These are phyloP conservation scores for Emydomyces testavorans DNA, from an alignment of 2,329 filamentous ascomycete genomes.

Conservation along the genomic window DNA sequence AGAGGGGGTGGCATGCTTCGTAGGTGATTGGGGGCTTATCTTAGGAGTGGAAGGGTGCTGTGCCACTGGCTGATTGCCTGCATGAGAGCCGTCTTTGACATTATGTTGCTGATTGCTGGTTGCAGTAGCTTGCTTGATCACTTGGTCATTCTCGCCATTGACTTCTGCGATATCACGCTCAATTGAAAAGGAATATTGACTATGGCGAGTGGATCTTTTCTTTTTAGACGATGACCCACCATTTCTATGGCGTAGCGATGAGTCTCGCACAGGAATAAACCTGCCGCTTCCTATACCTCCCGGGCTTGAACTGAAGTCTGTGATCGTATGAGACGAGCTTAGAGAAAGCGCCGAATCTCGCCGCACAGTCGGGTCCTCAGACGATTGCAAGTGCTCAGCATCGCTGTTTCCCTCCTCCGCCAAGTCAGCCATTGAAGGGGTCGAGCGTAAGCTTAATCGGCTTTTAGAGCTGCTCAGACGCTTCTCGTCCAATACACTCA, in stretches of 20 bases:
- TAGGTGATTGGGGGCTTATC: slow-evolving; percentile 19
- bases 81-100: slow-evolving; percentile 40
- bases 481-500: slow-evolving; percentile 23
- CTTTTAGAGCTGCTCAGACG: slow-evolving; percentile 28
- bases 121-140: slow-evolving; percentile 47
- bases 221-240: slow-evolving; percentile 45
- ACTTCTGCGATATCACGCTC: slow-evolving; percentile 31
- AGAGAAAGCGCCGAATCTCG: slow-evolving; percentile 25
- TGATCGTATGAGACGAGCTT: slow-evolving; percentile 24
- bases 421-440: slow-evolving; percentile 35
- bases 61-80: slow-evolving; percentile 23
- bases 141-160: slow-evolving; percentile 42
- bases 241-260: slow-evolving; percentile 49
- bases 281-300: slow-evolving; percentile 38
- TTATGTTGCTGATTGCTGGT: slow-evolving; percentile 47
- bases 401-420: slow-evolving; percentile 26
- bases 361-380: slow-evolving; percentile 9
- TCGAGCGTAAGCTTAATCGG: slow-evolving; percentile 31
- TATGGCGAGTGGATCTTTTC: slow-evolving; percentile 41
- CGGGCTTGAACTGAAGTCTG: slow-evolving; percentile 22
- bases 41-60: slow-evolving; percentile 16
- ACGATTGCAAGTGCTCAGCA: not conserved
- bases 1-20: slow-evolving; percentile 9
- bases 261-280: slow-evolving; percentile 55
- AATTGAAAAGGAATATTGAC: slow-evolving; percentile 30